These are phyloP conservation scores for Eleusine coracana DNA, from an alignment of 176 grass and related monocot genomes.

Conservation along the genomic window DNA sequence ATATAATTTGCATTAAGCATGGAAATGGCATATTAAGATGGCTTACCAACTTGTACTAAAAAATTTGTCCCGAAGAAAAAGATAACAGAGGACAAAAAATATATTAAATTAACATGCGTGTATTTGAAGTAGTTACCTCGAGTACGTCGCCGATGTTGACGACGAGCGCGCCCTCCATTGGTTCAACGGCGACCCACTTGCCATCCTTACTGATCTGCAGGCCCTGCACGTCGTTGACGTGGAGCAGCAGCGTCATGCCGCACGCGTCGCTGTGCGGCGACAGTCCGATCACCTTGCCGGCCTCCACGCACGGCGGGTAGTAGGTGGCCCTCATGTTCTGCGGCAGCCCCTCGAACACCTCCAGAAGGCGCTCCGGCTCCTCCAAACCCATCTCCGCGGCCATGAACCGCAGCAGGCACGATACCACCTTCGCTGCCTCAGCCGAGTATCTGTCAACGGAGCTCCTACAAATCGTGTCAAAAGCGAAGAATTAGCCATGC, in stretches of 20 bases:
- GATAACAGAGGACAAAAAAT: no score
- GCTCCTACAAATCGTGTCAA: no score
- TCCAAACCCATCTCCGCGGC: conserved; percentile 49
- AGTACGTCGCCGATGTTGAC: conserved; percentile 52
- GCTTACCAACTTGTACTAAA: no score
- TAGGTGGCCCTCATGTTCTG: conserved; percentile 57
- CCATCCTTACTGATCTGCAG: conserved; percentile 51
- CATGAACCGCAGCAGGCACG: conserved; percentile 44
- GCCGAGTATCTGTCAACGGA: conserved; percentile 50
- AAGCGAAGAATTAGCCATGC: no score
- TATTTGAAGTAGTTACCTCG: conserved; percentile 39
- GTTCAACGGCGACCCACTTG: conserved; percentile 49
- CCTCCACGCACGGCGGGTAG: conserved; percentile 52
- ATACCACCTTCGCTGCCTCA: conserved; percentile 26
- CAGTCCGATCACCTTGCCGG: conserved; percentile 53
- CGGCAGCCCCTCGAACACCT: conserved; percentile 26
- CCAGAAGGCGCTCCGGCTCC: conserved; percentile 32
- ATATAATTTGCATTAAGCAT: neutral
- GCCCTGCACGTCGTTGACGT: conserved; percentile 53
- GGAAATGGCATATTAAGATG: no score
- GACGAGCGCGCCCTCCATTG: conserved; percentile 44
- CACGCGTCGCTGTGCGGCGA: conserved; percentile 59
- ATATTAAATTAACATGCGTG: no score
- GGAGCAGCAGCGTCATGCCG: conserved; percentile 47
- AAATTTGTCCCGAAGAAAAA: no score